Percentiles rank a stretch among this genome's conserved stretches.
Evolutionary conservation across 768 basidiomycete genomes (phyloP).

Genomic region (Rhodotorula graminis): DNA sequence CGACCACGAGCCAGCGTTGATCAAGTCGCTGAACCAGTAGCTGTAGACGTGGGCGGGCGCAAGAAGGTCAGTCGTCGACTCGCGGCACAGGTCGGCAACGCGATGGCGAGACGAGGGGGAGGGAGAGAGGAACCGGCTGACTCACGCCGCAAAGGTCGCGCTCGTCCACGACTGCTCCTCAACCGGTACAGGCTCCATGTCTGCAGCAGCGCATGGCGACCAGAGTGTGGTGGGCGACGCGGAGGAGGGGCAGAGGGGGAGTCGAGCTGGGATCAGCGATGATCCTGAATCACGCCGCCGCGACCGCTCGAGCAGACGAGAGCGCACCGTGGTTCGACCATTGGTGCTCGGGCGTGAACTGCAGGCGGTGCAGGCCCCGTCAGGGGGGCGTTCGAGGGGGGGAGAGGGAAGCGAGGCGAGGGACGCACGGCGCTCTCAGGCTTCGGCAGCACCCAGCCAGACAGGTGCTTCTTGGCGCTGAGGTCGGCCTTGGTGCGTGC

Average conservation of each 20-base stretch:
- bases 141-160: constrained; percentile 2
- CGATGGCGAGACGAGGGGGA: no score
- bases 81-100: no score
- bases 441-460: constrained; percentile 9
- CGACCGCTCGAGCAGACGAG: neutral
- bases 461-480: neutral
- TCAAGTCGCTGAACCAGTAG: constrained; percentile 25
- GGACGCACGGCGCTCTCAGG: constrained; percentile 14
- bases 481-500: constrained; percentile 14
- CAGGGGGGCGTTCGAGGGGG: neutral
- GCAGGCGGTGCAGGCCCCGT: neutral
- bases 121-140: neutral
- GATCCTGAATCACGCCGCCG: neutral
- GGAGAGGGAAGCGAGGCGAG: neutral
- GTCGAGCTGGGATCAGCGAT: neutral
- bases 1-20: constrained; percentile 16
- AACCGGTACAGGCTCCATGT: constrained; percentile 10
- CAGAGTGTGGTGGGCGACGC: neutral
- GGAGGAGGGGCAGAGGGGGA: no score
- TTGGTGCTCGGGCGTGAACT: constrained; percentile 18
- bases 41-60: neutral
- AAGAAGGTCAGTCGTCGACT: neutral
- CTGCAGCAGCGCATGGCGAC: neutral
- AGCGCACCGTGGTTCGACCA: constrained; percentile 19
- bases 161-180: constrained; percentile 17